Evolutionary conservation across 306 rosid genomes (phyloP).

Genomic region (Neltuma alba): DNA sequence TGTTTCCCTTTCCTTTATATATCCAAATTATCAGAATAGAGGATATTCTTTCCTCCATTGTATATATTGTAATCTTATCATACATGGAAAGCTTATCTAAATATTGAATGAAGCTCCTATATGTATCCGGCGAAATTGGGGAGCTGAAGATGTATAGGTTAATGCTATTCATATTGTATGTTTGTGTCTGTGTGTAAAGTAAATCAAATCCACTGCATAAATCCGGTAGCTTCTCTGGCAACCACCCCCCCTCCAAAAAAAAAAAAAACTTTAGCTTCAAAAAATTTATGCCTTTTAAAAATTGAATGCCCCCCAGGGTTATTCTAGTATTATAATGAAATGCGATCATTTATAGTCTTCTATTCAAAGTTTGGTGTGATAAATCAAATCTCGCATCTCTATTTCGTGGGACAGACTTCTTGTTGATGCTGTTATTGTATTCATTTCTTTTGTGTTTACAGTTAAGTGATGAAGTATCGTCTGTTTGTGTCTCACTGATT

Average conservation of each 20-base stretch:
- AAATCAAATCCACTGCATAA: background rate
- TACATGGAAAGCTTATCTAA: background rate
- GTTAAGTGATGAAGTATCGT: constrained; percentile 51
- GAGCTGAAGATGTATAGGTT: background rate
- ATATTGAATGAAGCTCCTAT: background rate
- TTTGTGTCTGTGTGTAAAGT: background rate
- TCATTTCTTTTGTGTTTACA: constrained; percentile 43
- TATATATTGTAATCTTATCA: no score
- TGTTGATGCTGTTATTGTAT: background rate
- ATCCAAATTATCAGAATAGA: background rate
- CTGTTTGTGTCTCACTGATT: constrained; percentile 62
- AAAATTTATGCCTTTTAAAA: background rate
- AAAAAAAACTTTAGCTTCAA: background rate
- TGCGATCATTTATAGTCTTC: background rate
- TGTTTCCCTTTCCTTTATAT: background rate
- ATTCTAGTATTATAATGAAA: no score
- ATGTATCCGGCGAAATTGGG: background rate
- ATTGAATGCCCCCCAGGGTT: background rate
- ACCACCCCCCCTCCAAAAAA: no score
- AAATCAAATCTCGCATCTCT: background rate
- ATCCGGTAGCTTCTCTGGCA: background rate
- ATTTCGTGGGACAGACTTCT: background rate
- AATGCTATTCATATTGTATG: background rate
- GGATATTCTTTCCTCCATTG: background rate
- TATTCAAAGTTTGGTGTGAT: background rate